These are phyloP conservation scores for Trichoderma sp. DNA, from an alignment of 2,329 filamentous ascomycete genomes.

Conservation along the genomic window DNA sequence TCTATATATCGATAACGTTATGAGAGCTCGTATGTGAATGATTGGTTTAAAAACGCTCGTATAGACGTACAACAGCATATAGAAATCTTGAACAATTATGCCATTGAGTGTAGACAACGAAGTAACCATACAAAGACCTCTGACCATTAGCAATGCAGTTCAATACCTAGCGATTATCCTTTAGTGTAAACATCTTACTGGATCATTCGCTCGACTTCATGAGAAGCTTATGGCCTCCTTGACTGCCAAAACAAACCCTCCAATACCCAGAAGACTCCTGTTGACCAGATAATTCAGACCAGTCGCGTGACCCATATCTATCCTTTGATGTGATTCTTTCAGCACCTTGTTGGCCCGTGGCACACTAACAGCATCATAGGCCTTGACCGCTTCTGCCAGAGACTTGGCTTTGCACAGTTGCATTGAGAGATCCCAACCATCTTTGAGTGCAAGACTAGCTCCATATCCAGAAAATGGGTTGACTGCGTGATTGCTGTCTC, in stretches of 20 bases:
- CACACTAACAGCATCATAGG: conserved; percentile 36
- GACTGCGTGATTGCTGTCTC: conserved; percentile 46
- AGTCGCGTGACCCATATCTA: conserved; percentile 19
- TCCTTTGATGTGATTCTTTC: conserved; percentile 25
- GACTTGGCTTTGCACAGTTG: conserved; percentile 30
- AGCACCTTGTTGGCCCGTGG: conserved; percentile 31
- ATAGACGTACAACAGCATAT: no score
- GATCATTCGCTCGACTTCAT: background rate
- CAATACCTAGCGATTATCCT: background rate
- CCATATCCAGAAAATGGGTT: conserved; percentile 46
- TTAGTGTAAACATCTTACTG: no score
- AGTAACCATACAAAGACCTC: background rate
- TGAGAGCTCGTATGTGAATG: no score
- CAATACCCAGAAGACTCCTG: background rate
- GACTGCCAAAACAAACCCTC: background rate
- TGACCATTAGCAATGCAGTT: background rate
- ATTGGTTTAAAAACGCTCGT: no score
- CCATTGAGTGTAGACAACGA: background rate
- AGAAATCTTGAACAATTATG: background rate
- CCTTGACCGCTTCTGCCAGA: conserved; percentile 30
- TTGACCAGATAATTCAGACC: background rate
- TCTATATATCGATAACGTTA: no score
- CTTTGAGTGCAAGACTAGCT: conserved; percentile 44
- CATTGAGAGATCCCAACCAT: conserved; percentile 42
- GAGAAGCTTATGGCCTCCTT: background rate